Base-by-base conservation (phyloP, 176 grass and related monocot species). In the Alopecurus myosuroides region DNA sequence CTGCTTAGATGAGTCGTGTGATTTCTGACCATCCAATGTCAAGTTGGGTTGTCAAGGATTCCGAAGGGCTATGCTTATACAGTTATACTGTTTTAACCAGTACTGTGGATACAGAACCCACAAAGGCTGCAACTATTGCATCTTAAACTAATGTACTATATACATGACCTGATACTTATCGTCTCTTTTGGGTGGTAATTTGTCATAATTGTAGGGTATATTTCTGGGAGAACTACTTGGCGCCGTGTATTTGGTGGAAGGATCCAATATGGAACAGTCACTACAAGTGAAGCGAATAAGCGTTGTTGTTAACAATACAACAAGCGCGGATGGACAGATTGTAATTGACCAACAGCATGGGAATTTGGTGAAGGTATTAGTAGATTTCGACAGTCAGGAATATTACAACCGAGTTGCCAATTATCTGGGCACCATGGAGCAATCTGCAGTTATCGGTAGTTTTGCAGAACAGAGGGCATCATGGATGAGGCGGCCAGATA, bases 221-320 rank as follows among this genome's bases (percentile, higher is more conserved):
- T 97, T 97, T 90, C 74, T 92, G 34, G 94, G 94, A 36, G 95
- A 97, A 83, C 50, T 97, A 67, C 88, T 93, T 86, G 90, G 92
- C 39, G 92, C 90, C 5, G 92, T 97, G 67, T 93, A 83, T 82
- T 86, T 97, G 40, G 86, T 93, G 31, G 88, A 97, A 53, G 78
- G 84, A 40, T 61, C 71, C 25, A 91, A 84, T 62, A 48, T 97
- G 62, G 81, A 85, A 65, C 70, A 70, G 77, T 69, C 39, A 39
- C 39, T 93, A 34, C 48, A 88, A 84, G 6, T 69, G 34, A 93
- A 83, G 65, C 30, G 50, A 9, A 76, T 97, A 76, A 58, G 52
- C 22, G 50, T 94, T 22, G 52, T 89, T 81, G 82, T 81, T 19
- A 86, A 90, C 63, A 81, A 42, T 62, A 63, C 80, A 51, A 68